A percentile compares a stretch with the other conserved stretches of the same genome.
Conservation (phyloP, 305 asterid genomes). For the Petunia hybrid region DNA sequence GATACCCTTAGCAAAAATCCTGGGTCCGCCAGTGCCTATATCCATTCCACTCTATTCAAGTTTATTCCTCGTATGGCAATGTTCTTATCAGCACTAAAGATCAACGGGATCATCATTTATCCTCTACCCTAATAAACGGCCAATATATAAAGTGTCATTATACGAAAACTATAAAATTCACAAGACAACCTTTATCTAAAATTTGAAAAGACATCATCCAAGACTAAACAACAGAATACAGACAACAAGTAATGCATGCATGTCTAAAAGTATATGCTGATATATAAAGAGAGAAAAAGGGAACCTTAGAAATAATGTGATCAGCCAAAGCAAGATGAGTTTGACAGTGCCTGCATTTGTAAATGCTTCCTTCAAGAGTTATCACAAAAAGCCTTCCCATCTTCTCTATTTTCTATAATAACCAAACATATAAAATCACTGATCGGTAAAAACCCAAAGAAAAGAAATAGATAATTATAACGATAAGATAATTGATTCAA, state of each 20-base stretch:
- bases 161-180: neutral
- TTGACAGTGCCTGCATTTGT: constrained; percentile 66
- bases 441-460: neutral
- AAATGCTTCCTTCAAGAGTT: constrained; percentile 55
- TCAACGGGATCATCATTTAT: neutral
- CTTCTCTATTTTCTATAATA: constrained; percentile 18
- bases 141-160: neutral
- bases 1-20: too few relatives aligned
- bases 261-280: neutral
- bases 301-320: constrained; percentile 67
- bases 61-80: neutral
- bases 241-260: neutral
- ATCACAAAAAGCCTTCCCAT: constrained; percentile 66
- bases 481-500: neutral
- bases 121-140: neutral
- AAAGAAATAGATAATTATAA: neutral
- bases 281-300: neutral
- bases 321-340: constrained; percentile 62
- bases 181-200: constrained; percentile 2
- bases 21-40: neutral
- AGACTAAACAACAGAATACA: neutral
- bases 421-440: constrained; percentile 19
- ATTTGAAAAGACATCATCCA: neutral
- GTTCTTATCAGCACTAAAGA: neutral
- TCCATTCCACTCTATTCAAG: neutral